A percentile compares a stretch with the other conserved stretches of the same genome.
Evolutionary conservation across 2,329 filamentous ascomycete species (phyloP).

Genomic region (Calonectria crousiana): DNA sequence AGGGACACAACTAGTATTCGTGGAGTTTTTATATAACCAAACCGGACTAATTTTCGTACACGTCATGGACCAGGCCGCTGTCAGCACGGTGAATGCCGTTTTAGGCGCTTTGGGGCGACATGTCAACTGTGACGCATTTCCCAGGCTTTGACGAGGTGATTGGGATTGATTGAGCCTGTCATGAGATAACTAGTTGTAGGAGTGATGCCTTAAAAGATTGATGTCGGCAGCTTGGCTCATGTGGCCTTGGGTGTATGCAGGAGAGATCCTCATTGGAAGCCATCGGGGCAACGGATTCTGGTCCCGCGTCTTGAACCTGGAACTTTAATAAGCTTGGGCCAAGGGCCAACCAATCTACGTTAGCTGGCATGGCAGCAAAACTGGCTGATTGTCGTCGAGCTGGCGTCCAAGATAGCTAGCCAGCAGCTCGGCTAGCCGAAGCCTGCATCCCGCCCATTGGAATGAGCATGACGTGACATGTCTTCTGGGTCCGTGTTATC

Average conservation of each 20-base stretch:
- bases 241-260: slow-evolving; percentile 11
- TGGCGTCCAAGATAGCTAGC: not conserved
- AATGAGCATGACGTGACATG: slow-evolving; percentile 8
- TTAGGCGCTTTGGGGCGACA: not conserved
- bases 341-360: not conserved
- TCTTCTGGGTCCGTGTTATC: slow-evolving; percentile 16
- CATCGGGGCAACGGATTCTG: slow-evolving; percentile 29
- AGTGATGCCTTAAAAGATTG: not conserved
- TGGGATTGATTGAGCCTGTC: no score
- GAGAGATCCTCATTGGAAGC: slow-evolving; percentile 19
- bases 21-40: slow-evolving; percentile 1
- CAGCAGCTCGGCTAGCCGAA: not conserved
- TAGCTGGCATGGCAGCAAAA: slow-evolving; percentile 3
- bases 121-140: not conserved
- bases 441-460: not conserved
- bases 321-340: slow-evolving; percentile 8
- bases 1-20: slow-evolving; percentile 2
- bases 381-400: not conserved
- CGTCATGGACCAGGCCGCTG: slow-evolving; percentile 1
- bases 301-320: slow-evolving; percentile 13
- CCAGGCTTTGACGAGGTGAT: not conserved
- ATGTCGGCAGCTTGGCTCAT: not conserved
- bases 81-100: not conserved
- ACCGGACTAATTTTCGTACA: not conserved
- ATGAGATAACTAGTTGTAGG: not conserved